Percentiles rank a stretch among this genome's conserved stretches.
These are phyloP conservation scores for Dryadomyces quercus-mongolicae DNA, from an alignment of 2,329 filamentous ascomycete species.

Conservation along the genomic window DNA sequence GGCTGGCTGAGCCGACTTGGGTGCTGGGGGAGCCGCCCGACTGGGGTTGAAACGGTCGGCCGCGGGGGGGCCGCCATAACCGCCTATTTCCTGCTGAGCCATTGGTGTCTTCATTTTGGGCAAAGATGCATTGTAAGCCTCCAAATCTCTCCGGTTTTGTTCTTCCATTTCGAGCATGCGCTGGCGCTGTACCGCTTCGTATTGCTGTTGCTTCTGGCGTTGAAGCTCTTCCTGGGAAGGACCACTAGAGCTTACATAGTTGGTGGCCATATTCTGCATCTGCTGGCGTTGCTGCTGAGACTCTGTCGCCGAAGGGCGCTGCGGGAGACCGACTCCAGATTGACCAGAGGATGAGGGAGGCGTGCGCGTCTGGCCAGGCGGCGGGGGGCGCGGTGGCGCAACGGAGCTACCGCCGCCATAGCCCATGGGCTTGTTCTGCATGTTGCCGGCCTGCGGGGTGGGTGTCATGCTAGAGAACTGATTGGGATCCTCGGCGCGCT, in stretches of 20 bases:
- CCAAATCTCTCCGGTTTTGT: constrained; percentile 61
- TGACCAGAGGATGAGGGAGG: constrained; percentile 21
- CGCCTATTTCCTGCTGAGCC: constrained; percentile 82
- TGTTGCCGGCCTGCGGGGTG: constrained; percentile 44
- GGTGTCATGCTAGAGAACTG: constrained; percentile 57
- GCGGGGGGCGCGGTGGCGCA: constrained; percentile 56
- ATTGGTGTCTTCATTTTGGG: constrained; percentile 69
- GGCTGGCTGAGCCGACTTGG: constrained; percentile 46
- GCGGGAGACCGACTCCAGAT: constrained; percentile 25
- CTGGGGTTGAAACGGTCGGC: constrained; percentile 70
- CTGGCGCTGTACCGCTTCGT: constrained; percentile 43
- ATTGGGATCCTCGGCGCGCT: constrained; percentile 58
- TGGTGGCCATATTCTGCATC: constrained; percentile 43
- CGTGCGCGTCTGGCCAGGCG: constrained; percentile 28
- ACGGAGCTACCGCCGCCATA: constrained; percentile 46
- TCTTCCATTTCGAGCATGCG: constrained; percentile 47
- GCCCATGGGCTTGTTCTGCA: constrained; percentile 51
- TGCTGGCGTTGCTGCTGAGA: constrained; percentile 41
- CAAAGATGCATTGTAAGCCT: constrained; percentile 80
- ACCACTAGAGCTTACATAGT: constrained; percentile 40
- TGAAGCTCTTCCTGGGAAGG: constrained; percentile 38
- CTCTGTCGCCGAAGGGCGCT: constrained; percentile 32
- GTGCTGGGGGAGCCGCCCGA: constrained; percentile 72
- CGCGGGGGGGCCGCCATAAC: constrained; percentile 37
- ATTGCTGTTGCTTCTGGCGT: constrained; percentile 48